Evolutionary conservation across 2,329 filamentous ascomycete genomes (phyloP).

Genomic region (Sporothrix mexicana): DNA sequence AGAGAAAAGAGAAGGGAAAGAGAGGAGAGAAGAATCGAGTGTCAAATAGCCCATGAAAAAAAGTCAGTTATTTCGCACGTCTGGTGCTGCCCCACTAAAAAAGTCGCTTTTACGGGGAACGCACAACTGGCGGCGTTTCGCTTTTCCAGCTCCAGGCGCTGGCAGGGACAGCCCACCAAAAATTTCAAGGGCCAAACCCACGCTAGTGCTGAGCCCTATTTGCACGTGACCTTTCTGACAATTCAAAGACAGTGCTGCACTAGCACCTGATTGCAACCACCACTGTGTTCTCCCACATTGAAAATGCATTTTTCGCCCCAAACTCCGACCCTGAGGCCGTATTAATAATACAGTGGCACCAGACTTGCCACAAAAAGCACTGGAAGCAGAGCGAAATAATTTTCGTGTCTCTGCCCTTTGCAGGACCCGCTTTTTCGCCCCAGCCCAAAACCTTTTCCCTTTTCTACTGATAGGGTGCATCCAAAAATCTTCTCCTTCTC

Average conservation of each 20-base stretch:
- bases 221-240: no score
- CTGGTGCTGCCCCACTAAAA: background rate
- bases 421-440: background rate
- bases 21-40: conserved; percentile 10
- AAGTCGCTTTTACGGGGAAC: background rate
- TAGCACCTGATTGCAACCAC: background rate
- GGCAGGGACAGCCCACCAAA: background rate
- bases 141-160: conserved; percentile 1
- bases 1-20: conserved; percentile 22
- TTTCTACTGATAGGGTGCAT: background rate
- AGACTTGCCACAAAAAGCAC: conserved; percentile 17
- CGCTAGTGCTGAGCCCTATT: conserved; percentile 32
- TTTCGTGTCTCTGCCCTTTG: background rate
- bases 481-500: conserved; percentile 22
- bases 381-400: conserved; percentile 16
- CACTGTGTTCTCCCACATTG: background rate
- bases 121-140: conserved; percentile 23
- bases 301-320: background rate
- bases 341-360: conserved; percentile 19
- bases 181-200: conserved; percentile 26
- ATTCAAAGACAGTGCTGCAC: background rate
- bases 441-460: conserved; percentile 21
- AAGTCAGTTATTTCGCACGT: conserved; percentile 10
- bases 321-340: background rate
- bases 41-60: conserved; percentile 26